Base-by-base conservation (phyloP, 1,284 basidiomycete species). In the Pascua guehoae region DNA sequence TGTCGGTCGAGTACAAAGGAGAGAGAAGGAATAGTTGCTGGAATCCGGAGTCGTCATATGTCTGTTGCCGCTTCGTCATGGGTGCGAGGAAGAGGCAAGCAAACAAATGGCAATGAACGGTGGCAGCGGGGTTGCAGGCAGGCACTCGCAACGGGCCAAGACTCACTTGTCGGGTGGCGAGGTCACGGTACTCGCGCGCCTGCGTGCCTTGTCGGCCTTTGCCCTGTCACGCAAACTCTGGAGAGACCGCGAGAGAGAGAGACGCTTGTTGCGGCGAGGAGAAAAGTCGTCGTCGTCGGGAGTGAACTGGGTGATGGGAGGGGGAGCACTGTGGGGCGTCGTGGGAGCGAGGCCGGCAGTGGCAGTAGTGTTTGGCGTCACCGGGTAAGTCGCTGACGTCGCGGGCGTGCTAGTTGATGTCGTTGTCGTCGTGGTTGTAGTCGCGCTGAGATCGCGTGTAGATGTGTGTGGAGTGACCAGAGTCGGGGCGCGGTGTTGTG, bases 171-270 rank as follows among this genome's bases (percentile, higher is more conserved):
- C 51, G 11, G 58, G 47, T 32, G 24, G 24, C 24, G 24, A 32
- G 24, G 24, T 32, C 41, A 43, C 16, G 0, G 49, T 39, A 46
- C 54, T 60, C 1, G 36, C 24, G 1, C 58, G 44, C 5, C 45
- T 49, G 5, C 52, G 32, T 2, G 49, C 49, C 50, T 60, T 52
- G 40, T 55, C 51, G 4, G 37, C 15, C 12, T 41, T 50, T 5
- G 47, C 36, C 38, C 49, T 53, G 44, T 53, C 54, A 11, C 54
- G 54, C 8, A 60, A 43, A 39, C 43, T 53, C 32, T 51, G 54
- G 4, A 60, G 38, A 1, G 58, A 60, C 10, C 51, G 47, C 8
- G 58, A 51, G 4, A 60, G 24, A 1, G 58, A 60, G 4, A 60
- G 38, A 9, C 58, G 54, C 39, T 54, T 60, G 14, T 37, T 36